A percentile compares a stretch with the other conserved stretches of the same genome.
Conservation (phyloP, 2,329 filamentous ascomycete species). For the Celoporthe dispersa region DNA sequence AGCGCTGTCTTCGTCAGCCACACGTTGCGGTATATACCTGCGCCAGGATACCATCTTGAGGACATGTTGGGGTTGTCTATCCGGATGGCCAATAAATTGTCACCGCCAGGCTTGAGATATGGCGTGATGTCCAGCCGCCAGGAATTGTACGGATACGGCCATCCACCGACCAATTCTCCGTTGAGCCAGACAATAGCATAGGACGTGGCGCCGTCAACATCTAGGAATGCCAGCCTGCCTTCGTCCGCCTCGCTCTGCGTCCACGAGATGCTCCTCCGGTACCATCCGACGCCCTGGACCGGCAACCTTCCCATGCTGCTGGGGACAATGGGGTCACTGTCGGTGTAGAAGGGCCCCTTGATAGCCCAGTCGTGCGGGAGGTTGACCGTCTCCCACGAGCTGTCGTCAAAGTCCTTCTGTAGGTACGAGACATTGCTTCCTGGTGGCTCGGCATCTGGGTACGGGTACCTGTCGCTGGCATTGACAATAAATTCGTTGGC, state of each 20-base stretch:
- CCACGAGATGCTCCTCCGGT: slow-evolving; percentile 46
- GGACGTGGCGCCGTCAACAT: slow-evolving; percentile 57
- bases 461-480: not conserved
- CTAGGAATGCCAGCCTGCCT: slow-evolving; percentile 48
- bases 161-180: slow-evolving; percentile 53
- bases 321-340: slow-evolving; percentile 39
- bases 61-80: slow-evolving; percentile 53
- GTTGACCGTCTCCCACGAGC: slow-evolving; percentile 45
- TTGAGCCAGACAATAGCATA: slow-evolving; percentile 58
- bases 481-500: slow-evolving; percentile 21
- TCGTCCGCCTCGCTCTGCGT: slow-evolving; percentile 38
- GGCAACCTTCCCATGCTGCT: slow-evolving; percentile 51
- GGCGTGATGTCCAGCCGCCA: slow-evolving; percentile 56
- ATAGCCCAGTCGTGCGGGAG: slow-evolving; percentile 57
- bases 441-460: slow-evolving; percentile 13
- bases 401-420: slow-evolving; percentile 40
- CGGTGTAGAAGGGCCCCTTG: slow-evolving; percentile 48
- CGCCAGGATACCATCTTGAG: slow-evolving; percentile 60
- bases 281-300: slow-evolving; percentile 58
- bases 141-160: slow-evolving; percentile 56
- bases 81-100: slow-evolving; percentile 54
- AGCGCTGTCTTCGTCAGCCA: slow-evolving; percentile 55
- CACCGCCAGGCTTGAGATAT: slow-evolving; percentile 40
- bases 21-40: slow-evolving; percentile 57
- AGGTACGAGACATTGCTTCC: slow-evolving; percentile 21